phyloP scores from a whole-genome alignment of 352 stramenopile species.

The Phytophthora macrochlamydospora region DNA sequence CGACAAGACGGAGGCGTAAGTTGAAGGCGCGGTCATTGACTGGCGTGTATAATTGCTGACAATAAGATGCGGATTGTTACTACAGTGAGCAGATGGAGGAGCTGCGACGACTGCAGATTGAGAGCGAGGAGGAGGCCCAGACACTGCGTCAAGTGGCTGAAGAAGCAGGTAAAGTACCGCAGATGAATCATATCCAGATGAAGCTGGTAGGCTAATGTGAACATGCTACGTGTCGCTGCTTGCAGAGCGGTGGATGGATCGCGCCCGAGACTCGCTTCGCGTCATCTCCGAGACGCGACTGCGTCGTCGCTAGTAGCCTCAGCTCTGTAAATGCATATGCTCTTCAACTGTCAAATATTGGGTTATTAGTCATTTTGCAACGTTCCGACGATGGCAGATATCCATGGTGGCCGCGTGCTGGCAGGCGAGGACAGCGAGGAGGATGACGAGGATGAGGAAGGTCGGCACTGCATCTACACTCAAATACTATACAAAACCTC shows the following conservation, averaged over 20 bases:
- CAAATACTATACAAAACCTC: not conserved
- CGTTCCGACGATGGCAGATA: slow-evolving; percentile 49
- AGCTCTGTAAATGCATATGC: slow-evolving; percentile 4
- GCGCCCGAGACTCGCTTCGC: slow-evolving; percentile 77
- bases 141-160: slow-evolving; percentile 82
- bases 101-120: slow-evolving; percentile 75
- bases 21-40: too few species aligned
- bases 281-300: slow-evolving; percentile 85
- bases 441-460: slow-evolving; percentile 71
- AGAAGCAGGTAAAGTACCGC: slow-evolving; percentile 59
- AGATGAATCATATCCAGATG: too few species aligned
- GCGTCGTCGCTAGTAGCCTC: slow-evolving; percentile 32
- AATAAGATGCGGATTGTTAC: not conserved
- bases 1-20: slow-evolving; percentile 78
- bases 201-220: too few species aligned
- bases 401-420: slow-evolving; percentile 66
- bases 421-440: slow-evolving; percentile 84
- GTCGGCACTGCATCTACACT: slow-evolving; percentile 8
- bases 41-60: not conserved
- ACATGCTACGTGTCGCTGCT: too few species aligned
- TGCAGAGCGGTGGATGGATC: slow-evolving; percentile 82
- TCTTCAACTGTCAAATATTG: not conserved
- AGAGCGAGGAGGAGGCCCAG: slow-evolving; percentile 86
- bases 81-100: slow-evolving; percentile 81
- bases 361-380: not conserved